These are phyloP conservation scores for Dispira parvispora DNA, from an alignment of 192 early-diverging fungal genomes.

Conservation along the genomic window DNA sequence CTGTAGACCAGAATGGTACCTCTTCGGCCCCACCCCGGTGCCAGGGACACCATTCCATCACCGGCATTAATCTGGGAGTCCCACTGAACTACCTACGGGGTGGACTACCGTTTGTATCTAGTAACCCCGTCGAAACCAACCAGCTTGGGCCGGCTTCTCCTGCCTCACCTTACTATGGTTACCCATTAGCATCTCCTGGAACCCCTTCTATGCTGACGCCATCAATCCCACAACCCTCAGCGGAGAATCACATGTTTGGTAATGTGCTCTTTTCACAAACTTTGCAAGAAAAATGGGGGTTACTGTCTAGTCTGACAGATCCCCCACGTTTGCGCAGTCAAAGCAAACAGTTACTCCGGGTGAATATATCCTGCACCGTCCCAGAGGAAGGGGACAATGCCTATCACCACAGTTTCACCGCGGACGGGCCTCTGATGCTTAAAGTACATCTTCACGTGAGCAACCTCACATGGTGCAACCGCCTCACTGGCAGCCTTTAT, in stretches of 20 bases:
- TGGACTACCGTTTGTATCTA: constrained; percentile 21
- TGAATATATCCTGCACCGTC: not conserved
- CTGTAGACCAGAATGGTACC: not conserved
- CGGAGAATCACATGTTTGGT: not conserved
- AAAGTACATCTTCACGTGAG: not conserved
- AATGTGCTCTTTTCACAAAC: constrained; percentile 11
- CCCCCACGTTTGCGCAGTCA: not conserved
- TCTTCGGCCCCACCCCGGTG: constrained; percentile 19
- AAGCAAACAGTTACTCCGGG: not conserved
- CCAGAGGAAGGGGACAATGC: not conserved
- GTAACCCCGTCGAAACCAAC: constrained; percentile 21
- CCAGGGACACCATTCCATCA: constrained; percentile 79
- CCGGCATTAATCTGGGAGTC: constrained; percentile 77
- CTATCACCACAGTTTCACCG: not conserved
- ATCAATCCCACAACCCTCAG: constrained; percentile 13
- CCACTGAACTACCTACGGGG: constrained; percentile 51
- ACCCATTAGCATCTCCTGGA: constrained; percentile 11
- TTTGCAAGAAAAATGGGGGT: constrained; percentile 9
- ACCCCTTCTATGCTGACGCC: constrained; percentile 53
- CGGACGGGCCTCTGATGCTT: not conserved
- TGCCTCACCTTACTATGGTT: not conserved
- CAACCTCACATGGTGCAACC: not conserved
- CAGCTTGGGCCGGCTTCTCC: not conserved
- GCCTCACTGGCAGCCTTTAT: not conserved
- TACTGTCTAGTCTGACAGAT: constrained; percentile 8